A percentile compares a stretch with the other conserved stretches of the same genome.
phyloP scores from a whole-genome alignment of 305 asterid species.

The Coffea humblotiana region DNA sequence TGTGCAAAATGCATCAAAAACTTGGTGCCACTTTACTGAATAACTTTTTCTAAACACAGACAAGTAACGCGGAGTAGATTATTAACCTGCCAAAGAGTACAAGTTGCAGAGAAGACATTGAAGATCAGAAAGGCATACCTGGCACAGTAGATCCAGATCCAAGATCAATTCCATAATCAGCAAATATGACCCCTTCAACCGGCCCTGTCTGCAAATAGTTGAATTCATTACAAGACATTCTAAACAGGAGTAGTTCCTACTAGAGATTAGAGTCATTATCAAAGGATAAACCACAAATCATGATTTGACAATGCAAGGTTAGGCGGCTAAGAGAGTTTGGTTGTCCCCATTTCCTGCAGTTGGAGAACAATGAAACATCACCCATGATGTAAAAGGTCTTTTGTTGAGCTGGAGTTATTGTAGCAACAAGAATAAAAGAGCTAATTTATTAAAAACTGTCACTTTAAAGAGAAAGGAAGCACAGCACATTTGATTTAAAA shows the following conservation, averaged over 20 bases:
- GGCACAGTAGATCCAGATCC: slow-evolving; percentile 85
- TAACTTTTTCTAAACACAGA: background rate
- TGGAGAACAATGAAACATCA: background rate
- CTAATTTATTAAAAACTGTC: too few relatives aligned
- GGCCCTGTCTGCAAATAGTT: slow-evolving; percentile 65
- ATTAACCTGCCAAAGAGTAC: background rate
- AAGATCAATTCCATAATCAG: slow-evolving; percentile 95
- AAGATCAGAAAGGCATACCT: slow-evolving; percentile 41
- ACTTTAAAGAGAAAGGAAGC: too few relatives aligned
- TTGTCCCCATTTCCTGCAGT: background rate
- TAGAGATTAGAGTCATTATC: background rate
- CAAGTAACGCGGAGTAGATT: background rate
- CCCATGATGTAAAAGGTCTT: background rate
- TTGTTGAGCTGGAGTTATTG: too few relatives aligned
- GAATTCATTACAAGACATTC: background rate
- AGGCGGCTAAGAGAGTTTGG: background rate
- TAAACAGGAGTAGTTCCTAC: background rate
- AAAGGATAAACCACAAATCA: background rate
- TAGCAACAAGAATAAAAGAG: too few relatives aligned
- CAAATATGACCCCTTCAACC: slow-evolving; percentile 82
- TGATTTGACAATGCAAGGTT: background rate
- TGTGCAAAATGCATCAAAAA: background rate
- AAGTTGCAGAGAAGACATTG: background rate
- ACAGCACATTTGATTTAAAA: too few relatives aligned
- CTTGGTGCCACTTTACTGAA: background rate